Base-by-base conservation (phyloP, 2,329 filamentous ascomycete genomes). In the Tolypocladium album region DNA sequence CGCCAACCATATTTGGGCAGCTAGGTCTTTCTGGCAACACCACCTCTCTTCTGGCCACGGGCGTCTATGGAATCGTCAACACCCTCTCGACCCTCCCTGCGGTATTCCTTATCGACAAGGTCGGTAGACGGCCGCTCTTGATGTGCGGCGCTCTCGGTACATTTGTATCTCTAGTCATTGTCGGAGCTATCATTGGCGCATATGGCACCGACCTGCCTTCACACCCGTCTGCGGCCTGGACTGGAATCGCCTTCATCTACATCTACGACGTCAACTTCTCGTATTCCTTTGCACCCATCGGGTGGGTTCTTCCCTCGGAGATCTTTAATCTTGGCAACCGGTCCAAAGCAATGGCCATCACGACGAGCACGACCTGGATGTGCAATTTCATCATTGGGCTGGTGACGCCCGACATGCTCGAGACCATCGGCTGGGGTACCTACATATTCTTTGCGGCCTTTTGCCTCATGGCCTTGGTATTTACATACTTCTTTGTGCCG, bases 281-380 rank as follows among this genome's bases (percentile, higher is more conserved):
- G 1, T 74, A 86, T n/a, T 87, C 84, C 0, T 77, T 85, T 22
- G 85, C 83, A 0, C 84, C 84, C 0, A 81, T 86, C 3, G 82
- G 80, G 59, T 88, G 85, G 85, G 79, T 87, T 53, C 86, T 88
- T 62, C 82, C 82, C 0, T 81, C 84, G 5, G 85, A 88, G 68
- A 80, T 87, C 40, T 87, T 83, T 73, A 81, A 80, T 2, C 69
- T 85, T 0, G 79, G 77, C 9, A 82, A 79, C 55, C 76, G 83
- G 22, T 79, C 84, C 13, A 84, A 86, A 65, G 84, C 81, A n/a
- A 82, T 84, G 63, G 78, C 83, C 0, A 74, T 87, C 11, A 82
- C 81, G 4, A 82, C 80, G 0, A 82, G 77, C 61, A 78, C 78
- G 9, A 72, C 69, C 0, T 74, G 72, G 72, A 71, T 74, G 67